Base-by-base conservation (phyloP, 495 filamentous ascomycete genomes). In the Aspergillus bertholletiae region DNA sequence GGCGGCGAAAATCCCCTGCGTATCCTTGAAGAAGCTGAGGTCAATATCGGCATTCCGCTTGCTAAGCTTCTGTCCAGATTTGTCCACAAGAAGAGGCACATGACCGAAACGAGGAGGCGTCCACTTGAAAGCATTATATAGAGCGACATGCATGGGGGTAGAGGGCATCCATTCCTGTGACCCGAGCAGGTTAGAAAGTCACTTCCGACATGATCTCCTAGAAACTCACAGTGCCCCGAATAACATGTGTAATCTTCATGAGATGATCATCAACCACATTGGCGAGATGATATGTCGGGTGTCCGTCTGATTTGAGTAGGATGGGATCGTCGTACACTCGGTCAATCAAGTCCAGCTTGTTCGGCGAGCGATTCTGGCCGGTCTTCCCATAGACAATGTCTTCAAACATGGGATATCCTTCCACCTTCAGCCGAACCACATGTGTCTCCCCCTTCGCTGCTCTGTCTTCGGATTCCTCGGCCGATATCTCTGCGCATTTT, bases 161-260 rank as follows among this genome's bases (percentile, higher is more conserved):
- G 90, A 93, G 15, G 90, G 79, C 75, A 97, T 88, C 94, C 94
- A 98, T 82, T 98, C 87, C 82, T 84, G 46, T 20, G 17, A n/a
- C 2, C 13, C 34, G 13, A 37, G 4, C 2, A 3, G 5, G 34
- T 37, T n/a, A 37, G 34, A 37, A 11, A 15, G 5, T n/a, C 34
- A 6, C 13, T 15, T 34, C 37, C 7, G 13, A 47, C 2, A 11
- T 17, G 5, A 15, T 24, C 39, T 23, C n/a, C 5, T 26, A 3
- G 28, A 13, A 20, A 69, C 86, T 66, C 70, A 89, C 90, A 7
- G 85, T 82, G 46, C 90, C 94, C 37, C 94, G 83, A 48, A 97
- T 88, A 22, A 98, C 95, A 71, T 97, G 92, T 4, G 91, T 97
- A 63, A 98, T 95, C 48, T 88, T 69, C 94, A 98, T 98, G 46